Base-by-base conservation (phyloP, 2,329 filamentous ascomycete genomes). In the Didymosphaeria variabile region DNA sequence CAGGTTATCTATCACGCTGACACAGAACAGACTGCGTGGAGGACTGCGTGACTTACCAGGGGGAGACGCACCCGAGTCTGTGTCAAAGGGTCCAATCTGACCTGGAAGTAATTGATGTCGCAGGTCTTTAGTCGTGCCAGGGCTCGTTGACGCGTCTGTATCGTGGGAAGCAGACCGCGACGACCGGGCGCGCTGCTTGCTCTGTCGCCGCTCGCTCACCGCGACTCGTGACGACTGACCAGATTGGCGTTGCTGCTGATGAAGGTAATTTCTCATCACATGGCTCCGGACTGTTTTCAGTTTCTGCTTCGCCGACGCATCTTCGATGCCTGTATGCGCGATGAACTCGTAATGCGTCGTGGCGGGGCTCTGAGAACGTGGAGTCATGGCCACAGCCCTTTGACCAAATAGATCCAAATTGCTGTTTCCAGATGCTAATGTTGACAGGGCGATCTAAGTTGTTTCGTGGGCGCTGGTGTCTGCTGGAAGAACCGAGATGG, bases 211-310 rank as follows among this genome's bases (percentile, higher is more conserved):
- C 45, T 65, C 29, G 52, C 53, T 21, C 57, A 58, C 46, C 61
- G 47, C 31, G 62, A 65, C n/a, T 53, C 57, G 49, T 58, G 60
- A 61, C 19, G 56, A 29, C 15, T 60, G 42, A 17, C 58, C 53
- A 19, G 55, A 38, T 12, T 47, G 45, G 12, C 29, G 45, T 31
- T 47, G 45, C 31, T 67, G 60, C 50, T 67, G 60, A 31, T 67
- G 66, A 17, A 71, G 50, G 44, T 66, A 69, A 32, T 69, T 69
- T 32, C 67, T 68, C 68, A 71, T 71, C 4, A 71, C 68, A 60
- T 71, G 68, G 55, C 68, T 71, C 42, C 68, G 62, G 17, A 71
- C 68, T 3, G 65, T 69, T 49, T 69, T 69, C 12, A 71, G 60
- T 42, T 69, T 69, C 38, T 62, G 59, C 46, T 66, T 67, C 46